Conservation (phyloP, 1,284 basidiomycete genomes). For the Papiliotrema terrestris region DNA sequence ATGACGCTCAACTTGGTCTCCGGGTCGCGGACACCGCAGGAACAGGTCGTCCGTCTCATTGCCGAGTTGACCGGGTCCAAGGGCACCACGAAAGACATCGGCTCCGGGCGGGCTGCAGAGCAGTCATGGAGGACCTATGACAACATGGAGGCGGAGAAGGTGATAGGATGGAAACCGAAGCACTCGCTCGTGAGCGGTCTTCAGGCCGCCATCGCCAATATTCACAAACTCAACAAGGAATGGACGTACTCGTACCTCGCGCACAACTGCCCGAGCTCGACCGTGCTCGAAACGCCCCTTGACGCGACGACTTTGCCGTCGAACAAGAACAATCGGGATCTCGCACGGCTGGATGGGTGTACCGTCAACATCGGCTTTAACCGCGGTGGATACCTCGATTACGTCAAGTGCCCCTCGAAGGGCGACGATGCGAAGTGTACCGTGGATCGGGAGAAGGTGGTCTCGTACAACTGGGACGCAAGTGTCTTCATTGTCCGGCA, state of each 20-base stretch:
- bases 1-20: constrained; percentile 38
- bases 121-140: not conserved
- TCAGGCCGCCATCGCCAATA: constrained; percentile 16
- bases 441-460: constrained; percentile 30
- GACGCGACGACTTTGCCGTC: constrained; percentile 10
- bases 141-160: not conserved
- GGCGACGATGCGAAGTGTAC: constrained; percentile 33
- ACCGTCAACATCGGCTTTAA: constrained; percentile 43
- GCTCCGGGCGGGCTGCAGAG: constrained; percentile 10
- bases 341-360: constrained; percentile 40
- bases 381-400: constrained; percentile 38
- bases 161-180: constrained; percentile 28
- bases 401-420: constrained; percentile 35
- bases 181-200: constrained; percentile 27
- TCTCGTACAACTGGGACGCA: constrained; percentile 40
- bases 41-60: constrained; percentile 38
- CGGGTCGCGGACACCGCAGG: constrained; percentile 28
- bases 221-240: constrained; percentile 23
- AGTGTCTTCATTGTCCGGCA: constrained; percentile 25
- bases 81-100: constrained; percentile 41
- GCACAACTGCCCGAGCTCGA: constrained; percentile 26
- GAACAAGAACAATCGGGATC: constrained; percentile 36
- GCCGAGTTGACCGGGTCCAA: constrained; percentile 30
- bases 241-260: constrained; percentile 31
- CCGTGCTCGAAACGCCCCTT: constrained; percentile 13